Evolutionary conservation across 2,329 filamentous ascomycete genomes (phyloP).

Genomic region (Trichophyton rubrum): DNA sequence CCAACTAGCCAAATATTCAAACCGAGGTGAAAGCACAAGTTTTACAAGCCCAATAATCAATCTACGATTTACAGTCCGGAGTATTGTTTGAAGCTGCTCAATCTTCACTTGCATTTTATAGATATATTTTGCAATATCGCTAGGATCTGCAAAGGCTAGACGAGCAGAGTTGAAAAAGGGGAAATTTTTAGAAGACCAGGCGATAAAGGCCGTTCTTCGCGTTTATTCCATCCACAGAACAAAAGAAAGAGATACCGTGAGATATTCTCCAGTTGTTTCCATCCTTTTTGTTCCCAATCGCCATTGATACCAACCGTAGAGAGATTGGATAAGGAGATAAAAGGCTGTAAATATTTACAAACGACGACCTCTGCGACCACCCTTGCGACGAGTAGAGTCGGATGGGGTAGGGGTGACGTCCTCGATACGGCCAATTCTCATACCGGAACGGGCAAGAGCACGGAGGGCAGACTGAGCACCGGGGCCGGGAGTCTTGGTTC

Average conservation of each 20-base stretch:
- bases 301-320: constrained; percentile 11
- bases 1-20: neutral
- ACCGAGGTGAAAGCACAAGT: neutral
- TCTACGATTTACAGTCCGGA: neutral
- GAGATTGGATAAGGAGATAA: constrained; percentile 7
- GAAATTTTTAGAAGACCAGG: constrained; percentile 36
- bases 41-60: neutral
- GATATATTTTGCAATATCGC: constrained; percentile 2
- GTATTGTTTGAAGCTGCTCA: neutral
- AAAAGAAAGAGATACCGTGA: constrained; percentile 23
- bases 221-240: constrained; percentile 38
- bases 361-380: constrained; percentile 99
- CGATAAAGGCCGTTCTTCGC: constrained; percentile 40
- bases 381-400: constrained; percentile 99
- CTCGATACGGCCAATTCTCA: constrained; percentile 99
- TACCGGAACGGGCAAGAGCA: constrained; percentile 94
- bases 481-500: constrained; percentile 98
- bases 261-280: constrained; percentile 21
- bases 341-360: constrained; percentile 48
- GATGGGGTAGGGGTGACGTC: constrained; percentile 98
- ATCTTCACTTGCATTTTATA: constrained; percentile 1
- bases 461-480: constrained; percentile 98
- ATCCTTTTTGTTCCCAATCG: constrained; percentile 16
- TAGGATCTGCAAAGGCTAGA: neutral
- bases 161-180: constrained; percentile 3